A percentile compares a stretch with the other conserved stretches of the same genome.
Conservation (phyloP, 2,329 filamentous ascomycete genomes). For the Chaetomium olivaceum region DNA sequence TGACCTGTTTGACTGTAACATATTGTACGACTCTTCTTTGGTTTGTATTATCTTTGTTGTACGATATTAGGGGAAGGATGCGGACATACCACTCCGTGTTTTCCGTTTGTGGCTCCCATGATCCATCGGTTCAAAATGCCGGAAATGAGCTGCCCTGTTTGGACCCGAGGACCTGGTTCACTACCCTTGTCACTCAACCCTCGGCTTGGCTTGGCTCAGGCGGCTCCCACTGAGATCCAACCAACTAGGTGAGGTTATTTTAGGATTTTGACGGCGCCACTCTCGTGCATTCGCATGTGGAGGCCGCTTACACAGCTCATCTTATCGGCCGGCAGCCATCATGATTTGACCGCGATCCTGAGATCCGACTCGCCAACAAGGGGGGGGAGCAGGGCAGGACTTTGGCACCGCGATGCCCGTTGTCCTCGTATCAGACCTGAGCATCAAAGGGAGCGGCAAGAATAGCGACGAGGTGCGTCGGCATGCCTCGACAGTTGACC, state of each 20-base stretch:
- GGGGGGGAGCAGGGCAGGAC: too few relatives aligned
- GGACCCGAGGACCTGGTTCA: neutral
- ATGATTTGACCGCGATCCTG: neutral
- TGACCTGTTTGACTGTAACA: constrained; percentile 4
- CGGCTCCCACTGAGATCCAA: neutral
- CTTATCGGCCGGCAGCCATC: neutral
- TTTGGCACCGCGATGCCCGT: too few relatives aligned
- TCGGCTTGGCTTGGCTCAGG: neutral
- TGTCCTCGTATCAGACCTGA: too few relatives aligned
- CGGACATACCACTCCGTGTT: neutral
- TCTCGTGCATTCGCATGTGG: neutral
- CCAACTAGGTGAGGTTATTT: constrained; percentile 2
- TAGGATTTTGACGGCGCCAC: constrained; percentile 4
- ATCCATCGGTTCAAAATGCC: neutral
- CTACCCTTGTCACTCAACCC: neutral
- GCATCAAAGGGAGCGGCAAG: too few relatives aligned
- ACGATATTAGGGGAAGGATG: neutral
- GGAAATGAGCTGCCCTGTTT: neutral
- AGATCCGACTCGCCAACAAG: too few relatives aligned
- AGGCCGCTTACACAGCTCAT: neutral
- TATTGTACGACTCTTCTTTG: neutral
- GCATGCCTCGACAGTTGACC: too few relatives aligned
- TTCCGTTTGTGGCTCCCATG: neutral
- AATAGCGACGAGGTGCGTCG: too few relatives aligned
- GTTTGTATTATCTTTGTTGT: neutral